Base-by-base conservation (phyloP, 805 yeast species). In the Barnettozyma siamensis region DNA sequence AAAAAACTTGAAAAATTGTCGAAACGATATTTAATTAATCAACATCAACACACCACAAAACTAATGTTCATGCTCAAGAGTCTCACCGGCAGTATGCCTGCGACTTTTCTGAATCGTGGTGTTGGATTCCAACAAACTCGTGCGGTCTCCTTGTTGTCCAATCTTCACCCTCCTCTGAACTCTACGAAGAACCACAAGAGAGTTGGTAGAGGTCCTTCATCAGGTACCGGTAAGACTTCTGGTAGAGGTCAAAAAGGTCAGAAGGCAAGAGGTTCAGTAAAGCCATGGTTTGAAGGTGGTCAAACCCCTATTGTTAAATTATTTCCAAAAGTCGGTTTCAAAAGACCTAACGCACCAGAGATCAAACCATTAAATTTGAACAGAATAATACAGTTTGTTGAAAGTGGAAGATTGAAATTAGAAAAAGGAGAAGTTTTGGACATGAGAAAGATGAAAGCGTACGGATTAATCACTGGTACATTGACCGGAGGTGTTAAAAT, bases 221-320 rank as follows among this genome's bases (percentile, higher is more conserved):
- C 94, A 29, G 88, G 88, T 17, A 71, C 76, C 50, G 99, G 99
- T 69, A 89, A 91, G 65, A 93, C 98, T 4, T 79, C 97, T 7
- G 95, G 96, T 37, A 76, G 98, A 63, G 99, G 99, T 72, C 95
- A 87, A 58, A 93, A 93, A 68, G 99, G 99, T 78, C 98, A 91
- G 63, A 91, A 91, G 67, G 96, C 98, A 10, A 78, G 98, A 66
- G 85, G 91, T 30, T 76, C 81, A 32, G 91, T 91, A 24, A 91
- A 88, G 42, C 77, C 83, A 44, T 87, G 95, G 91, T 88, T 91
- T 60, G 99, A 93, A 70, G 99, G 99, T 78, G 98, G 99, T 61
- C 99, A 93, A 62, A 93, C 98, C 2, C 98, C 97, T 20, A 83
- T 58, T 78, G 79, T 63, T 76, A 84, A 63, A 67, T 84, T 51